Conservation (phyloP, 768 basidiomycete genomes). For the Termitomyces sp. region DNA sequence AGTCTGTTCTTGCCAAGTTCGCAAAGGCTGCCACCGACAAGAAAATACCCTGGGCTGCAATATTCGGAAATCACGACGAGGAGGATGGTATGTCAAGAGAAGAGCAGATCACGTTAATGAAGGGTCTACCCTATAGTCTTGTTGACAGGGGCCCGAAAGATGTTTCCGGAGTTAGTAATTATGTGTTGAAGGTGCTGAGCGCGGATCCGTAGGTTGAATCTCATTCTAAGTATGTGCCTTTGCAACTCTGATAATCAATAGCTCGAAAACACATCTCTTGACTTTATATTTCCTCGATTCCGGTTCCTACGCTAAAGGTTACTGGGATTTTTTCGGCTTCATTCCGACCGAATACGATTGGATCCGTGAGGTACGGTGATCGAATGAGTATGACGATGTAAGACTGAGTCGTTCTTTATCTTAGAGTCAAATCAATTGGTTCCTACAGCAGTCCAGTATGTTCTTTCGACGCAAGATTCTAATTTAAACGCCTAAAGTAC, state of each 20-base stretch:
- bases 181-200: slow-evolving; percentile 79
- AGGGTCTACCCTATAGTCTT: slow-evolving; percentile 80
- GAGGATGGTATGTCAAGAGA: slow-evolving; percentile 60
- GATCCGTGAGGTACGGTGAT: slow-evolving; percentile 54
- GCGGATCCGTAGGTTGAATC: slow-evolving; percentile 66
- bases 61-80: slow-evolving; percentile 95
- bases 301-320: slow-evolving; percentile 64
- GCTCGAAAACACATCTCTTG: slow-evolving; percentile 83
- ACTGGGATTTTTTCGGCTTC: slow-evolving; percentile 56
- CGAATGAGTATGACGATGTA: not conserved
- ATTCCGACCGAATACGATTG: slow-evolving; percentile 81
- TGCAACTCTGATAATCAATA: slow-evolving; percentile 18
- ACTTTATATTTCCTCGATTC: slow-evolving; percentile 93
- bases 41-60: slow-evolving; percentile 82
- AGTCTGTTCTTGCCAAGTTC: slow-evolving; percentile 87
- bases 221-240: not conserved
- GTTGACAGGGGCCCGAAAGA: slow-evolving; percentile 76
- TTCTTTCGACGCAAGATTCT: not conserved
- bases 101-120: slow-evolving; percentile 66
- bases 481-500: not conserved
- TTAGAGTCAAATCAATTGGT: slow-evolving; percentile 86
- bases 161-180: slow-evolving; percentile 90
- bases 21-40: slow-evolving; percentile 69
- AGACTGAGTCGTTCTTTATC: not conserved
- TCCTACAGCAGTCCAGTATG: slow-evolving; percentile 70